These are phyloP conservation scores for Sporothrix luriei DNA, from an alignment of 2,329 filamentous ascomycete species.

Conservation along the genomic window DNA sequence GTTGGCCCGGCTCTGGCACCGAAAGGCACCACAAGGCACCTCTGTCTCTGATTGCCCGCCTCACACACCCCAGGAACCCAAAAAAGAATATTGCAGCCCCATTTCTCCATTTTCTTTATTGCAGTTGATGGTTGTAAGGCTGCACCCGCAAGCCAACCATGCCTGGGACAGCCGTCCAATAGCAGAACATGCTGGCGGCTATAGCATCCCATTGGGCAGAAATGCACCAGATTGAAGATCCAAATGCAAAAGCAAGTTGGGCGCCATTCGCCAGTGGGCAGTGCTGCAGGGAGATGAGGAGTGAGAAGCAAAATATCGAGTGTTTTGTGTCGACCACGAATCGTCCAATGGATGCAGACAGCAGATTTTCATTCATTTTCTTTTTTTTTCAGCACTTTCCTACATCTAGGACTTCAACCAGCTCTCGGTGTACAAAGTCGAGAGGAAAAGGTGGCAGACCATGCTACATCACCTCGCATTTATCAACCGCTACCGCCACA, in stretches of 20 bases:
- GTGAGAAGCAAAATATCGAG: neutral
- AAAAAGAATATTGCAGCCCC: neutral
- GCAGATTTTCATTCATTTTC: too few species aligned
- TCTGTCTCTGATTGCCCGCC: slow-evolving; percentile 35
- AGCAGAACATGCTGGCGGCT: neutral
- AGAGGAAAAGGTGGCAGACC: neutral
- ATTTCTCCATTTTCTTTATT: slow-evolving; percentile 14
- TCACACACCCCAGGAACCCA: slow-evolving; percentile 12
- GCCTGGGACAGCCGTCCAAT: slow-evolving; percentile 31
- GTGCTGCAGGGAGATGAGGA: slow-evolving; percentile 19
- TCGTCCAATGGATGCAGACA: neutral
- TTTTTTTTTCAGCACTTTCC: neutral
- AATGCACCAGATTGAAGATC: slow-evolving; percentile 27
- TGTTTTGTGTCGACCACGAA: slow-evolving; percentile 2
- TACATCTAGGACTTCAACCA: neutral
- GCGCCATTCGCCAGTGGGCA: slow-evolving; percentile 28
- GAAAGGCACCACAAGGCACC: neutral
- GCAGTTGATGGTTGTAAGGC: slow-evolving; percentile 31
- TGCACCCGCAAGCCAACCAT: slow-evolving; percentile 13
- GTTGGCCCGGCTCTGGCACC: slow-evolving; percentile 22
- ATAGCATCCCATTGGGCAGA: slow-evolving; percentile 36
- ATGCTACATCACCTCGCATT: neutral
- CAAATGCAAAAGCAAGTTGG: slow-evolving; percentile 26
- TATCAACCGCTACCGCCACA: neutral
- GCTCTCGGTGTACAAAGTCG: neutral